Evolutionary conservation across 1,284 basidiomycete species (phyloP), one percentile per base, ranked within the genome.

Genomic region (Agroathelia rolfsii): DNA sequence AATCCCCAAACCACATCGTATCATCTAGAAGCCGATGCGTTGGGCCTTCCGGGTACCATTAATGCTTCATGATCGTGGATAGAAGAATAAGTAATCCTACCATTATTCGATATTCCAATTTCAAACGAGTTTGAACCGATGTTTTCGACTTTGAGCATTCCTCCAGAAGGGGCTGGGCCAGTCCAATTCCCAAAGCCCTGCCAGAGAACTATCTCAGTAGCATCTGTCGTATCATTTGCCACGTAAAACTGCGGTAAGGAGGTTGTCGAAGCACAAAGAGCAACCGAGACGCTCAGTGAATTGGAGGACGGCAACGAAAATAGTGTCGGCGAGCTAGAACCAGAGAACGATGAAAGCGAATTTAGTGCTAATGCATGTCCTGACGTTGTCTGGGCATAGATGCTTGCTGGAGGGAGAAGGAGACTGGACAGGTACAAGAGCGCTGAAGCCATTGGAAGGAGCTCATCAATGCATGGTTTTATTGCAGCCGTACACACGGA

Each of bases 1-100:
- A 78, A 48, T 92, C 87, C 4, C 81, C 84, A 0, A 89, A 58
- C 1, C 80, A 52, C 0, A 81, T 82, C 1, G 66, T 47, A 3
- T 50, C 45, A 3, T 55, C 40, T 4, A 72, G 51, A 3, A 62
- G 33, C 32, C 62, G 41, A 41, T 76, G 72, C 16, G 78, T 46
- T 6, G 72, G 65, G 6, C 43, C 58, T 67, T 41, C 10, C 34
- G 44, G 35, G 19, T 44, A 24, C 36, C 50, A 15, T 32, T 25
- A 43, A n/a, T 49, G 26, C 2, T 42, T 33, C 6, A 41, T 19
- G 30, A 27, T 22, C 24, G 28, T 31, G 5, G 20, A 4, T 30
- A 32, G 16, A 8, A 24, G 23, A 32, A 32, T 35, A 18, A 12
- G 42, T 38, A 6, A 15, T 37, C 63, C 46, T 43, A 76, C 77